phyloP scores from a whole-genome alignment of 148 eudicot species.

The Linanthus parryae region DNA sequence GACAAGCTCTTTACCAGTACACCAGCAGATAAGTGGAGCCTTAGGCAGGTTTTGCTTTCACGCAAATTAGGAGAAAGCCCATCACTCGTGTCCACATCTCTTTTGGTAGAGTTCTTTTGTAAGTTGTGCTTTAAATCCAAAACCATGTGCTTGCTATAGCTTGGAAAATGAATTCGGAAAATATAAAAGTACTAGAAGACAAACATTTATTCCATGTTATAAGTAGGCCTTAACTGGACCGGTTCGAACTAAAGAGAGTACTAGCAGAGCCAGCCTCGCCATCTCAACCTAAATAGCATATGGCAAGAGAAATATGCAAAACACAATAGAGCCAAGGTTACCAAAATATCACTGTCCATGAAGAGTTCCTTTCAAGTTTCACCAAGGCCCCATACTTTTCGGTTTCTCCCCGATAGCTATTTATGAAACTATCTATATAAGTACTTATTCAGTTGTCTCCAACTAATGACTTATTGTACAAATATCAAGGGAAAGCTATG shows the following conservation, averaged over 20 bases:
- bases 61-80: no score
- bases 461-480: background rate
- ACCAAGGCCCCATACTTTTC: background rate
- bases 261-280: background rate
- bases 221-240: background rate
- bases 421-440: no score
- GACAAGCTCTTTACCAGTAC: background rate
- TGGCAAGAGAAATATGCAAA: background rate
- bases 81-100: conserved; percentile 1
- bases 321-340: no score
- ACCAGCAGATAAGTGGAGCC: background rate
- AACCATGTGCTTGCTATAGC: no score
- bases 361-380: background rate
- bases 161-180: conserved; percentile 26
- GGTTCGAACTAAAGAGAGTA: background rate
- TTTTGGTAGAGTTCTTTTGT: background rate
- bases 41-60: no score
- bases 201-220: background rate
- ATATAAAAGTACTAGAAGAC: background rate
- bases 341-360: background rate
- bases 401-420: background rate
- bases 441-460: background rate
- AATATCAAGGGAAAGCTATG: background rate
- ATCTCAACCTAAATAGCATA: background rate
- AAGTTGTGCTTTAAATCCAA: background rate